These are phyloP conservation scores for Elaeis oleifera DNA, from an alignment of 202 grass and related monocot species.

Conservation along the genomic window DNA sequence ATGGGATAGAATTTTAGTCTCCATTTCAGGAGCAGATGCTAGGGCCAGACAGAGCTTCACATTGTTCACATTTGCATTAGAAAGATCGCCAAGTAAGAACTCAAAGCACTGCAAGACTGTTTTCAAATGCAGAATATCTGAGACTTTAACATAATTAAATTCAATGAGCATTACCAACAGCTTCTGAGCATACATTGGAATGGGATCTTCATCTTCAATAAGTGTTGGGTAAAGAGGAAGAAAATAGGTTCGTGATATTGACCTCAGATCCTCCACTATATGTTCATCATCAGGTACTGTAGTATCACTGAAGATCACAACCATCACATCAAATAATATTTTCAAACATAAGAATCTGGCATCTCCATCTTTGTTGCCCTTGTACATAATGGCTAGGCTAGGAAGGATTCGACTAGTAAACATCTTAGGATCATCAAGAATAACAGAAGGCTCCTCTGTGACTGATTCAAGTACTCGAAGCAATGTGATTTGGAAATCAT, in stretches of 20 bases:
- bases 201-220: conserved; percentile 92
- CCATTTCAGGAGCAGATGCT: conserved; percentile 76
- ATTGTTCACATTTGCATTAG: conserved; percentile 94
- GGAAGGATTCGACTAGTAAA: conserved; percentile 66
- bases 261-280: conserved; percentile 48
- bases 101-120: conserved; percentile 80
- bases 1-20: conserved; percentile 76
- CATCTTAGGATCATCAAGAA: conserved; percentile 56
- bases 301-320: conserved; percentile 70
- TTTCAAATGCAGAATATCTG: conserved; percentile 80
- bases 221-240: conserved; percentile 81
- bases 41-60: conserved; percentile 90
- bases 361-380: conserved; percentile 84
- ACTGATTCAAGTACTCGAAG: conserved; percentile 72
- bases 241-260: conserved; percentile 68
- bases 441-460: conserved; percentile 77
- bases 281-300: conserved; percentile 48
- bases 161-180: conserved; percentile 91
- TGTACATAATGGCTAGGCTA: conserved; percentile 74
- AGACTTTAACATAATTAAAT: conserved; percentile 81
- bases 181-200: conserved; percentile 98
- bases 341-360: conserved; percentile 96
- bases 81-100: conserved; percentile 83
- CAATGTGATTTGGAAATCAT: conserved; percentile 96
- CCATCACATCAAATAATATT: conserved; percentile 79